These are phyloP conservation scores for Vigna angularis DNA, from an alignment of 306 rosid species.

Conservation along the genomic window DNA sequence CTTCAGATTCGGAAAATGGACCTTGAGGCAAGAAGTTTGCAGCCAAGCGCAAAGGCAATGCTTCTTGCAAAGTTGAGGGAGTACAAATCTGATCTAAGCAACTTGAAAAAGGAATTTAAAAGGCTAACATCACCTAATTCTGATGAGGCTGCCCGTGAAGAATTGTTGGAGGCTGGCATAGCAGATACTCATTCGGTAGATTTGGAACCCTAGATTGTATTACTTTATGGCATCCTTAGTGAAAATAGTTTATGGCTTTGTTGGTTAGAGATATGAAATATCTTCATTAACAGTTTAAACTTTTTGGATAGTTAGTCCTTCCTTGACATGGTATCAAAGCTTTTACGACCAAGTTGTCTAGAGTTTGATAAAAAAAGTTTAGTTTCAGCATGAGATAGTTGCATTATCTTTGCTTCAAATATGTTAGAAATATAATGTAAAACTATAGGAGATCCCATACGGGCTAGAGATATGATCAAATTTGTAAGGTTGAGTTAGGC, in stretches of 20 bases:
- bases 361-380: not conserved
- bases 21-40: slow-evolving; percentile 89
- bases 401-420: not conserved
- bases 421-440: not conserved
- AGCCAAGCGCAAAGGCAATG: slow-evolving; percentile 77
- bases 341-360: not conserved
- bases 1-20: slow-evolving; percentile 89
- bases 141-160: slow-evolving; percentile 77
- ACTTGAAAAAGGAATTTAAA: slow-evolving; percentile 80
- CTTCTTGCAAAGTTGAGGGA: slow-evolving; percentile 91
- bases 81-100: slow-evolving; percentile 82
- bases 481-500: too few species aligned
- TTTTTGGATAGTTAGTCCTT: not conserved
- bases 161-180: slow-evolving; percentile 75
- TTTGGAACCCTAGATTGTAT: slow-evolving; percentile 24
- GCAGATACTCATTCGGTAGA: slow-evolving; percentile 65
- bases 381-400: not conserved
- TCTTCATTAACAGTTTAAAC: not conserved
- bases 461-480: too few species aligned
- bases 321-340: not conserved
- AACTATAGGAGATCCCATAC: too few species aligned
- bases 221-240: slow-evolving; percentile 29
- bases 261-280: slow-evolving; percentile 31
- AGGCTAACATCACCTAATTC: slow-evolving; percentile 77
- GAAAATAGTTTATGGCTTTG: slow-evolving; percentile 16